Evolutionary conservation across 441 rosid species (phyloP).

Genomic region (Arabidopsis lyrata): DNA sequence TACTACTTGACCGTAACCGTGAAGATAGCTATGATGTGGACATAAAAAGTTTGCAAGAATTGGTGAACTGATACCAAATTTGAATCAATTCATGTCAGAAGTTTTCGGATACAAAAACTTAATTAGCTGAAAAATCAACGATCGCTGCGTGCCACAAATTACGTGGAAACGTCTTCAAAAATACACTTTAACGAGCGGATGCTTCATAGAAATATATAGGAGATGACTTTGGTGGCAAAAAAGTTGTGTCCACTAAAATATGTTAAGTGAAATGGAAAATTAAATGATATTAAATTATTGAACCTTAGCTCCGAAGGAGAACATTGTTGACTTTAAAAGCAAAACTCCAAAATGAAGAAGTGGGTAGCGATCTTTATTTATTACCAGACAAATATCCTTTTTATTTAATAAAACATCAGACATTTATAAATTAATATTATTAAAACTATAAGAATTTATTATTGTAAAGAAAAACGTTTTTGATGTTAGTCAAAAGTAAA

Average conservation of each 20-base stretch:
- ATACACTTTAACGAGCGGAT: conserved; percentile 19
- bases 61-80: background rate
- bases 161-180: conserved; percentile 7
- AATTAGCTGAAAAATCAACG: background rate
- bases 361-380: conserved; percentile 29
- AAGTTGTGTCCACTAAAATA: background rate
- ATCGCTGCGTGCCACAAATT: background rate
- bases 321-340: conserved; percentile 44
- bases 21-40: background rate
- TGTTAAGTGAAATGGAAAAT: conserved; percentile 9
- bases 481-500: too few relatives aligned
- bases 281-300: conserved; percentile 29
- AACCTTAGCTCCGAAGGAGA: conserved; percentile 45
- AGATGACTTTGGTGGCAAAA: conserved; percentile 30
- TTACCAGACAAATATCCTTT: conserved; percentile 14
- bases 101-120: conserved; percentile 2
- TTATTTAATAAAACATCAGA: background rate
- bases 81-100: background rate
- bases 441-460: too few relatives aligned
- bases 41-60: background rate
- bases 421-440: too few relatives aligned
- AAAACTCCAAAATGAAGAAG: conserved; percentile 27
- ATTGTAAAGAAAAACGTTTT: too few relatives aligned
- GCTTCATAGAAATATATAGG: background rate
- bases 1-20: background rate